These are phyloP conservation scores for Neurospora cerealis DNA, from an alignment of 495 filamentous ascomycete species.

Conservation along the genomic window DNA sequence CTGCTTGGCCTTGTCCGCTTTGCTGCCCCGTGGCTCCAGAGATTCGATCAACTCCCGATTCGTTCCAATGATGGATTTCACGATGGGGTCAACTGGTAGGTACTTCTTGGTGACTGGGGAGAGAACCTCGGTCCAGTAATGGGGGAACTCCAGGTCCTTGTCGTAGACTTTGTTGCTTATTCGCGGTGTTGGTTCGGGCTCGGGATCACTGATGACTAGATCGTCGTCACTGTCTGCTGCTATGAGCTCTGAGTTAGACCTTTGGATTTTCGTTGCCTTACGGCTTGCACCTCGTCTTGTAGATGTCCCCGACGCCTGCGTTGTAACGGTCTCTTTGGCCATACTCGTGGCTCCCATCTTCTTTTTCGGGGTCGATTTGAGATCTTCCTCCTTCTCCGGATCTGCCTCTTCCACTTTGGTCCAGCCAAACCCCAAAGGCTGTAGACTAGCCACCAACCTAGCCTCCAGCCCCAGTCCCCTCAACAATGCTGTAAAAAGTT, in stretches of 20 bases:
- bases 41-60: constrained; percentile 59
- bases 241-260: constrained; percentile 28
- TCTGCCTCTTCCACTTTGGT: constrained; percentile 69
- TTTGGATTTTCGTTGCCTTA: constrained; percentile 17
- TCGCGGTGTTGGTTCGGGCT: constrained; percentile 7
- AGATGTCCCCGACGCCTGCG: constrained; percentile 9
- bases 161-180: constrained; percentile 40
- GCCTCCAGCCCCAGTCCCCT: constrained; percentile 73
- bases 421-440: constrained; percentile 86
- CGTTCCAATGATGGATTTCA: constrained; percentile 55
- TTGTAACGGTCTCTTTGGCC: constrained; percentile 9
- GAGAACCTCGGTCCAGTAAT: constrained; percentile 87
- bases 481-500: constrained; percentile 85
- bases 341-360: not conserved
- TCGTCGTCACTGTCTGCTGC: constrained; percentile 32
- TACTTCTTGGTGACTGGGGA: constrained; percentile 71
- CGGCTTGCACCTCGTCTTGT: constrained; percentile 36
- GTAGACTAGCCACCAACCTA: constrained; percentile 71
- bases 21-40: constrained; percentile 74
- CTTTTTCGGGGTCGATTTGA: constrained; percentile 12
- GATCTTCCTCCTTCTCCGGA: constrained; percentile 25
- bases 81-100: constrained; percentile 65
- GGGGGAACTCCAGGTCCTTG: constrained; percentile 66
- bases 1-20: constrained; percentile 77
- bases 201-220: constrained; percentile 25